Percentiles rank a stretch among this genome's conserved stretches.
These are phyloP conservation scores for Alternaria rosae DNA, from an alignment of 2,329 filamentous ascomycete species.

Conservation along the genomic window DNA sequence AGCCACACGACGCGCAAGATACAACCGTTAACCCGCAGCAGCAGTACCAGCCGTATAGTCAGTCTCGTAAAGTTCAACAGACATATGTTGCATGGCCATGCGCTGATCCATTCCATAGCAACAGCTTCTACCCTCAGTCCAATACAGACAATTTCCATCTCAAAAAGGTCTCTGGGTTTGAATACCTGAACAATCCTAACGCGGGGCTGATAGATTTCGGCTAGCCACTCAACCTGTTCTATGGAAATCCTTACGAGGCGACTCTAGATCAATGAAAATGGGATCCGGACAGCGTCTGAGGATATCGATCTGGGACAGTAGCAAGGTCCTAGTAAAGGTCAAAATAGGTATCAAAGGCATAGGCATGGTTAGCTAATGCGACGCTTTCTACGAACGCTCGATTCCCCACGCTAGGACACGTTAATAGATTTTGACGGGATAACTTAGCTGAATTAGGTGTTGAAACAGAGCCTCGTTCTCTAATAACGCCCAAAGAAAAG, in stretches of 20 bases:
- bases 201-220: not conserved
- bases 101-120: not conserved
- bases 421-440: too few relatives aligned
- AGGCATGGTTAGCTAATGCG: not conserved
- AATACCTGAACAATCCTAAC: not conserved
- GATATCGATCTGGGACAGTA: not conserved
- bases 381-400: too few relatives aligned
- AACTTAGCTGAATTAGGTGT: too few relatives aligned
- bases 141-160: not conserved
- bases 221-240: conserved; percentile 9
- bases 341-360: not conserved
- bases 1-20: not conserved
- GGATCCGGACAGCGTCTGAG: not conserved
- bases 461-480: not conserved
- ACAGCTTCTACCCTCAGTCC: not conserved
- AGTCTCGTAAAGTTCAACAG: not conserved
- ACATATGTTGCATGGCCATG: not conserved
- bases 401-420: too few relatives aligned
- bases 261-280: conserved; percentile 17
- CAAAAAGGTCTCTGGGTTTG: not conserved
- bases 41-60: not conserved
- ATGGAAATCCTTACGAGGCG: conserved; percentile 19
- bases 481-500: not conserved
- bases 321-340: not conserved
- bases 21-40: not conserved